Evolutionary conservation across 1,284 basidiomycete genomes (phyloP), one percentile per base, ranked within the genome.

Genomic region (Sanghuangporus weigelae): DNA sequence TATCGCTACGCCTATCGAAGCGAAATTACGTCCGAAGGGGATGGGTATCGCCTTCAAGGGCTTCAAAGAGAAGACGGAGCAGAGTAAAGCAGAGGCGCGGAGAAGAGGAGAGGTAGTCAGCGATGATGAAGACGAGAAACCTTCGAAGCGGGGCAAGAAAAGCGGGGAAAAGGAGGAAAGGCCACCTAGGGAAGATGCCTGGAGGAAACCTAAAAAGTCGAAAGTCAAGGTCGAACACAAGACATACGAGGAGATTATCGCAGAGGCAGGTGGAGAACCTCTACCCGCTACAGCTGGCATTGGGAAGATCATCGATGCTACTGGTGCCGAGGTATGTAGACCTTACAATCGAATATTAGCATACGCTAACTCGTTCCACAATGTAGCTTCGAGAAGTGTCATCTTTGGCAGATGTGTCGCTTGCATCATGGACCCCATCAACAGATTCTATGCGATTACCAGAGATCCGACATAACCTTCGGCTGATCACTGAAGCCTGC

Each of bases 391-490:
- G 90, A 46, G 92, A 95, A 74, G 85, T 96, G 6, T 82, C 89
- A 3, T 95, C 92, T 1, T 74, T 96, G 26, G 85, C 93, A 1
- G 89, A 93, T 38, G 78, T 95, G 26, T 89, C 89, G 0, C 74
- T 87, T 39, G 89, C 90, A 39, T 83, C 86, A 7, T 95, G 95
- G 93, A 87, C 89, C 12, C 93, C 93, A 0, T 88, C 92, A 0
- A 85, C 85, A 12, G 95, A 98, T 69, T 81, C 87, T 1, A 92
- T 87, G 51, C 88, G 92, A 65, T 85, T 99, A 67, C 96, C 96
- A 0, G 97, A 99, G 79, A 86, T 99, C 19, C 86, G 95, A 40
- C 96, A 99, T 73, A 99, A 99, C 73, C 76, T 99, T 31, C 85
- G 89, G 6, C 82, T 98, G 50, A 93, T 99, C 51, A 83, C 87